Percentiles rank a stretch among this genome's conserved stretches.
These are phyloP conservation scores for Pulicaria dysenterica DNA, from an alignment of 129 eudicot genomes.

Conservation along the genomic window DNA sequence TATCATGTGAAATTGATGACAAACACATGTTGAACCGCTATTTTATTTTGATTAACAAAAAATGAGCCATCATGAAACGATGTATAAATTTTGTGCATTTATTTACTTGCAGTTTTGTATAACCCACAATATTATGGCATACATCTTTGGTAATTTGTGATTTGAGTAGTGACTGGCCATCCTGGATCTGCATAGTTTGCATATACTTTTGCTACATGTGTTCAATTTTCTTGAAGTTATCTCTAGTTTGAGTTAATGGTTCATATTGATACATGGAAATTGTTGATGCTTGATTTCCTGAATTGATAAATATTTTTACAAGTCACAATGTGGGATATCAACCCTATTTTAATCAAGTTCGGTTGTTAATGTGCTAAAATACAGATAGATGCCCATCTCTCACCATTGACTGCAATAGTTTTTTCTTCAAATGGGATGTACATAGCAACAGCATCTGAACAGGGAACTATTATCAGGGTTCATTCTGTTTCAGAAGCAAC, in stretches of 20 bases:
- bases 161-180: no score
- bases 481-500: constrained; percentile 73
- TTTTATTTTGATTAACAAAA: no score
- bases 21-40: no score
- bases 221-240: not conserved
- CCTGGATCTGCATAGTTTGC: no score
- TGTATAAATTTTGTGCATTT: no score
- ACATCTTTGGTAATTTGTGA: no score
- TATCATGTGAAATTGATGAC: no score
- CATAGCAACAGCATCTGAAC: constrained; percentile 96
- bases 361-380: constrained; percentile 19
- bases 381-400: constrained; percentile 28
- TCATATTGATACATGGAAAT: not conserved
- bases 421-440: constrained; percentile 89
- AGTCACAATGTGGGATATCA: not conserved
- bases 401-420: constrained; percentile 74
- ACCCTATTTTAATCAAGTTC: not conserved
- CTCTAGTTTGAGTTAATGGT: not conserved
- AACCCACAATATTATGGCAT: no score
- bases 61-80: no score
- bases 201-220: no score
- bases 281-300: not conserved
- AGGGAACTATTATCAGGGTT: constrained; percentile 75
- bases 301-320: constrained; percentile 2
- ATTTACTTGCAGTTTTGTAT: no score